These are phyloP conservation scores for Piromyces finnis DNA, from an alignment of 192 early-diverging fungal species.

Conservation along the genomic window DNA sequence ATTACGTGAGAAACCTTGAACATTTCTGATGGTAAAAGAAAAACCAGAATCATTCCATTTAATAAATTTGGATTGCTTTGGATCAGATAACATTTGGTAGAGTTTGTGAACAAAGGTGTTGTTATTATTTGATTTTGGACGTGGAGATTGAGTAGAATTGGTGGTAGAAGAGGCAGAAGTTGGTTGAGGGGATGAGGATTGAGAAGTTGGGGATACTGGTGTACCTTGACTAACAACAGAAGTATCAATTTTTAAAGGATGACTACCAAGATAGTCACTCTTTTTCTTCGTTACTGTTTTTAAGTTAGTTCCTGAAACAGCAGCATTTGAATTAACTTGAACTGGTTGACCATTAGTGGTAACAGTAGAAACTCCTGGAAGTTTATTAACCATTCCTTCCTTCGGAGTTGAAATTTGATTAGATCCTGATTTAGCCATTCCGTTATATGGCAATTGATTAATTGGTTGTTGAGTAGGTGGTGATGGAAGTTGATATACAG, in stretches of 20 bases:
- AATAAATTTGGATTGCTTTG: slow-evolving; percentile 70
- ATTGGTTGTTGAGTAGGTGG: neutral
- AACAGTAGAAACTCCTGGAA: neutral
- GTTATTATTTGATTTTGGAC: neutral
- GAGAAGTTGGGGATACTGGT: neutral
- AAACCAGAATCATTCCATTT: slow-evolving; percentile 75
- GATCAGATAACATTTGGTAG: slow-evolving; percentile 66
- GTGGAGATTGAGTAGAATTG: neutral
- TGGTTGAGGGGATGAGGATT: neutral
- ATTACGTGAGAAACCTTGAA: slow-evolving; percentile 75
- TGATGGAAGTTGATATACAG: neutral
- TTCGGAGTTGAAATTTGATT: neutral
- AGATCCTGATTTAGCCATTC: neutral
- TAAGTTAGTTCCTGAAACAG: neutral
- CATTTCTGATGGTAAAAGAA: slow-evolving; percentile 79
- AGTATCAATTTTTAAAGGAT: neutral
- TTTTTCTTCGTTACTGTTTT: neutral
- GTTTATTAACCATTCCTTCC: neutral
- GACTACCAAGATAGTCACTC: neutral
- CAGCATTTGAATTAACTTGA: neutral
- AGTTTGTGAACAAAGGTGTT: slow-evolving; percentile 46
- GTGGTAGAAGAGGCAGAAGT: neutral
- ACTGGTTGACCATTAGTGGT: neutral
- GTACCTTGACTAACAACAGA: neutral
- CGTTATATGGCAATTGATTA: neutral